phyloP scores from a whole-genome alignment of 306 rosid species.

The Cicer pinnatifidum region DNA sequence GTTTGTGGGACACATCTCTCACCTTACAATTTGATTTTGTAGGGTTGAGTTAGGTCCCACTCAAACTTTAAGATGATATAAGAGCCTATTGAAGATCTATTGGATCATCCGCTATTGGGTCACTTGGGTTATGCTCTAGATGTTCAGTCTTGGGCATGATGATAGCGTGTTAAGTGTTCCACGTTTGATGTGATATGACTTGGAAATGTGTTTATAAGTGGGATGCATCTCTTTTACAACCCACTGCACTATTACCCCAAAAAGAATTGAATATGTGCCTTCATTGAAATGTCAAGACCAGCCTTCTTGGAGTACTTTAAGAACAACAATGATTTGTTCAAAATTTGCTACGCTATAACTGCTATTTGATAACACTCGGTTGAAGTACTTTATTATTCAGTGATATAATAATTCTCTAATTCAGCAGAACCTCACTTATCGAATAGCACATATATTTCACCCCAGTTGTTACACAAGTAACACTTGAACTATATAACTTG shows the following conservation, averaged over 20 bases:
- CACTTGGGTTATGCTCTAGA: no score
- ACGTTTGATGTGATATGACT: no score
- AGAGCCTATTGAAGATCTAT: no score
- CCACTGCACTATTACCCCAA: background rate
- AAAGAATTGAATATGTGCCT: background rate
- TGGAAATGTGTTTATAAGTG: no score
- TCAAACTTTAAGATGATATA: no score
- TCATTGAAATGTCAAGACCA: constrained; percentile 12
- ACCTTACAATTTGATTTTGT: no score
- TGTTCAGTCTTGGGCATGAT: no score
- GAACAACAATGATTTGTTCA: background rate
- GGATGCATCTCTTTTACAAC: background rate
- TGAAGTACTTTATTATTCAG: constrained; percentile 29
- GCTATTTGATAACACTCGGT: constrained; percentile 1
- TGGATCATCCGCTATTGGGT: no score
- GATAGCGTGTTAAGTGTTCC: no score
- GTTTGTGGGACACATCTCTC: no score
- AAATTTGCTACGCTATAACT: background rate
- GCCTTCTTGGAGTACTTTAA: background rate
- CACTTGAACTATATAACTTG: constrained; percentile 28
- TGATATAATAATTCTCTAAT: constrained; percentile 30
- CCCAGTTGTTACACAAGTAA: constrained; percentile 1
- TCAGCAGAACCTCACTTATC: constrained; percentile 19
- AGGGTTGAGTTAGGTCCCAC: no score
- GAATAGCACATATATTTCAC: constrained; percentile 9